Evolutionary conservation across 805 yeast genomes (phyloP).

Genomic region (Wickerhamiella domercqiae): DNA sequence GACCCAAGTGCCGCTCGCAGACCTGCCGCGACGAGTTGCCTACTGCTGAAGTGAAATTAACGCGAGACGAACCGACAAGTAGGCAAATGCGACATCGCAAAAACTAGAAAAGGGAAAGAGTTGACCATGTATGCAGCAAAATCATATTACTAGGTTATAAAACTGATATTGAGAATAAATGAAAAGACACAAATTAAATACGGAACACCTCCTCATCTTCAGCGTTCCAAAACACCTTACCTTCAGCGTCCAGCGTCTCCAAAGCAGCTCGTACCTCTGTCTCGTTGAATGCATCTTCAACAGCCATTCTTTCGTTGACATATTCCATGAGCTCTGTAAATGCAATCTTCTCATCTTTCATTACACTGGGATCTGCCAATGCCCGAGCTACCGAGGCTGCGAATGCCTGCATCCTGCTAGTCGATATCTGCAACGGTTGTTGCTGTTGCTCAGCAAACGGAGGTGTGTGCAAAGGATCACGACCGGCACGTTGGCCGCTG

Average conservation of each 20-base stretch:
- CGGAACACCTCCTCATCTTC: slow-evolving; percentile 19
- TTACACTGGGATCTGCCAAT: slow-evolving; percentile 27
- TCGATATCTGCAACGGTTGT: slow-evolving; percentile 36
- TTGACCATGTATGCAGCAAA: no score
- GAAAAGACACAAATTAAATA: slow-evolving; percentile 4
- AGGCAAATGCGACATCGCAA: no score
- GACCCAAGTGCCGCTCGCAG: no score
- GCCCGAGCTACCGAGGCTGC: slow-evolving; percentile 33
- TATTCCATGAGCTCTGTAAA: slow-evolving; percentile 26
- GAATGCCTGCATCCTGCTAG: slow-evolving; percentile 34
- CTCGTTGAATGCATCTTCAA: slow-evolving; percentile 26
- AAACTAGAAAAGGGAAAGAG: no score
- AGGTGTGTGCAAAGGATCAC: slow-evolving; percentile 13
- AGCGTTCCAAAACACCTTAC: slow-evolving; percentile 25
- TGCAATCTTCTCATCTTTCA: slow-evolving; percentile 31
- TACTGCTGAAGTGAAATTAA: no score
- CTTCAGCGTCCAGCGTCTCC: slow-evolving; percentile 22
- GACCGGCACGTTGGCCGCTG: slow-evolving; percentile 7
- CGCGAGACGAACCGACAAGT: no score
- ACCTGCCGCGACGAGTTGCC: no score
- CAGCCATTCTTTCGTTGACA: slow-evolving; percentile 30
- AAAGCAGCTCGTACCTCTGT: slow-evolving; percentile 28
- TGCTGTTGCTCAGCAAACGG: slow-evolving; percentile 19
- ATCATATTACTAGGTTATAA: no score
- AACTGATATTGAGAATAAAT: no score